Percentiles rank a stretch among this genome's conserved stretches.
These are phyloP conservation scores for Lipomyces mesembrius DNA, from an alignment of 805 yeast genomes.

Conservation along the genomic window DNA sequence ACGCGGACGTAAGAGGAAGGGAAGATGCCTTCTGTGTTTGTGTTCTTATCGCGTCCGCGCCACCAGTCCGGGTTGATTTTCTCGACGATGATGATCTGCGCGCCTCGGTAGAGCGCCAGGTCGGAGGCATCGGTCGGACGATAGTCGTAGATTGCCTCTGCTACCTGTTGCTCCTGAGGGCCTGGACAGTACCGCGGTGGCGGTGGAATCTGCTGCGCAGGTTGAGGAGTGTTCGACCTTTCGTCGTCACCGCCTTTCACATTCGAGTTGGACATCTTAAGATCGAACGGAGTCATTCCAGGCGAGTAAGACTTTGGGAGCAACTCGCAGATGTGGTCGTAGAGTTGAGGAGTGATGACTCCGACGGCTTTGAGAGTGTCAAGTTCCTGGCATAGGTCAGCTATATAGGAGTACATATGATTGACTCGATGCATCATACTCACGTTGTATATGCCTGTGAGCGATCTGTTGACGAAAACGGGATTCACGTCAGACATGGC, in stretches of 20 bases:
- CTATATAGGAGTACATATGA: background rate
- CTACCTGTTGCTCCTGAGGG: constrained; percentile 46
- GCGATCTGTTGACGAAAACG: constrained; percentile 66
- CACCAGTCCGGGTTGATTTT: constrained; percentile 88
- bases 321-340: constrained; percentile 53
- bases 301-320: constrained; percentile 56
- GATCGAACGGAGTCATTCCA: constrained; percentile 36
- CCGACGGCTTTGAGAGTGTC: constrained; percentile 78
- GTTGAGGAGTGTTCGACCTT: constrained; percentile 11
- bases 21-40: constrained; percentile 73
- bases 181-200: constrained; percentile 38
- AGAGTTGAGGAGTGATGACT: constrained; percentile 65
- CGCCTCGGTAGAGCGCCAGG: constrained; percentile 66
- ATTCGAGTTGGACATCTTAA: constrained; percentile 12
- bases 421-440: constrained; percentile 31
- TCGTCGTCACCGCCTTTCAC: constrained; percentile 8
- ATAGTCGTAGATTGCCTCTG: constrained; percentile 74
- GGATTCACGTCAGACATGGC: constrained; percentile 34
- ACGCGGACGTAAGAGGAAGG: constrained; percentile 83
- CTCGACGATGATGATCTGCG: constrained; percentile 69
- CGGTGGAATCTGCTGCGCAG: constrained; percentile 25
- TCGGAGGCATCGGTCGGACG: constrained; percentile 77
- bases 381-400: constrained; percentile 54
- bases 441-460: constrained; percentile 67
- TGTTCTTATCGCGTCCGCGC: constrained; percentile 62